Base-by-base conservation (phyloP, 352 stramenopile species). In the Pythium scleroteichum region DNA sequence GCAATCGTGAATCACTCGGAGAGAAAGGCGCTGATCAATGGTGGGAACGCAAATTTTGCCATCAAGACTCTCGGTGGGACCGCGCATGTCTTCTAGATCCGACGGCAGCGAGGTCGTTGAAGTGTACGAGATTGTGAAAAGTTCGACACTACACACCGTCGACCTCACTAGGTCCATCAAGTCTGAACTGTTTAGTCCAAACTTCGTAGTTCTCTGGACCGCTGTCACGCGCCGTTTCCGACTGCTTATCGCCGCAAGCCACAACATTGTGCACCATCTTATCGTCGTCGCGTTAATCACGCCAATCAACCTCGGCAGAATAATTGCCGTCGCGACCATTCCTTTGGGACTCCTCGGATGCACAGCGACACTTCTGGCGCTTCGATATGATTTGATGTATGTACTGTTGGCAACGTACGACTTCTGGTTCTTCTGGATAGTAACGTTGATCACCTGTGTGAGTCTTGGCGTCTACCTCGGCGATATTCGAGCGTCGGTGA, bases 341-440 rank as follows among this genome's bases (percentile, higher is more conserved):
- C 42, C 42, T 5, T 12, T 61, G 4, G 42, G 53, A n/a, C 7
- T 61, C 12, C 53, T 44, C 10, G 41, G 27, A n/a, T 46, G 16
- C 5, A 6, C 44, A 0, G 3, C 44, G 4, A 17, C 42, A 27
- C 9, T 61, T 0, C 10, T 61, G 5, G 26, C 41, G 1, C 20
- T 61, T n/a, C 24, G 53, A 9, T 61, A 61, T 27, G 53, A 61
- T 19, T 35, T 61, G 6, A 20, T 61, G n/a, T 61, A 61, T 32
- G 44, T 61, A 7, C 53, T 61, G 29, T 16, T 61, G 1, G 20
- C 27, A 7, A 61, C 53, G 2, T 61, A 61, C 42, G 53, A 61
- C 27, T 61, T 61, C 10, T 61, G 53, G 53, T 61, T 61, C 32
- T 61, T 53, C 53, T 61, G 41, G 53, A 53, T 39, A 14, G 42